These are phyloP conservation scores for Ramaria rubella DNA, from an alignment of 768 basidiomycete species.

Conservation along the genomic window DNA sequence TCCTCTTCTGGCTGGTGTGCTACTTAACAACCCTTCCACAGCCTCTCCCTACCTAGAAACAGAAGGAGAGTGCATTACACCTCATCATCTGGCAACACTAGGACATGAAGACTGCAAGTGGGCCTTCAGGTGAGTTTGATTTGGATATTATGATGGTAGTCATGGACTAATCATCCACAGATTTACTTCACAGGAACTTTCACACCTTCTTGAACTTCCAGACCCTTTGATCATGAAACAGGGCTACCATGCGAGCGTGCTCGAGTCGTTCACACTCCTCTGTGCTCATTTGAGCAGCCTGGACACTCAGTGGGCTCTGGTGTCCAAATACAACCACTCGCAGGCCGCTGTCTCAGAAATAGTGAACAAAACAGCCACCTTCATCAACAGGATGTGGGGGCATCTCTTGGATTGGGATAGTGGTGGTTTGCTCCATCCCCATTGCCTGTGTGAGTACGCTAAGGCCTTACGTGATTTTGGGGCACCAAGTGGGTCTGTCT, in stretches of 20 bases:
- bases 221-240: not conserved
- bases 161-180: no score
- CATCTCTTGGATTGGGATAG: conserved; percentile 18
- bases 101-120: no score
- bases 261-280: conserved; percentile 18
- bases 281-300: conserved; percentile 15
- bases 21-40: no score
- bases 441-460: conserved; percentile 15
- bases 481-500: conserved; percentile 12
- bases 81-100: no score
- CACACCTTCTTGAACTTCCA: not conserved
- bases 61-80: no score
- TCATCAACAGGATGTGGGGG: conserved; percentile 16
- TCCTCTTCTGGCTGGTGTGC: no score
- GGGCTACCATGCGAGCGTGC: not conserved
- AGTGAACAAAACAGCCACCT: conserved; percentile 14
- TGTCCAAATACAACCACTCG: conserved; percentile 13
- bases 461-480: conserved; percentile 14
- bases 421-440: not conserved
- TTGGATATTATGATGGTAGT: no score
- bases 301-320: conserved; percentile 13
- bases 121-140: no score
- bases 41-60: no score
- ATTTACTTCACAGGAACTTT: no score
- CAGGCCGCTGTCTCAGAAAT: conserved; percentile 17